phyloP scores from a whole-genome alignment of 805 yeast genomes.

The Suhomyces canberraensis region DNA sequence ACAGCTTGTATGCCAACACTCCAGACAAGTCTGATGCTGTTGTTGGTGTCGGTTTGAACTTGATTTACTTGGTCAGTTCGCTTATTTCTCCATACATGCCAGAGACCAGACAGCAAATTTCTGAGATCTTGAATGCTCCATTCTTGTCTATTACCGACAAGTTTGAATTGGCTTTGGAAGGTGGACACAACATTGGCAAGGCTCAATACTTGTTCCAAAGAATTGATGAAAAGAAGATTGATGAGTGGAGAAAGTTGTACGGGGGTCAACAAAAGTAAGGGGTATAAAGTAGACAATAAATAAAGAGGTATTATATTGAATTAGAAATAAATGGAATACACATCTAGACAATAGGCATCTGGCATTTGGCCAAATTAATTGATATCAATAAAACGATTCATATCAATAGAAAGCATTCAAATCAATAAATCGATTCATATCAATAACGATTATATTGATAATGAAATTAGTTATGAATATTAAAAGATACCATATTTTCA shows the following conservation, averaged over 20 bases:
- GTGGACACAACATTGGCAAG: conserved; percentile 85
- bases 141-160: conserved; percentile 70
- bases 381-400: no score
- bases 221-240: conserved; percentile 86
- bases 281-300: no score
- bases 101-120: conserved; percentile 65
- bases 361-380: no score
- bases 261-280: conserved; percentile 72
- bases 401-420: no score
- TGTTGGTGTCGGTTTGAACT: conserved; percentile 84
- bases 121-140: conserved; percentile 81
- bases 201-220: conserved; percentile 90
- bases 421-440: no score
- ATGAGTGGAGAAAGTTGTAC: conserved; percentile 78
- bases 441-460: no score
- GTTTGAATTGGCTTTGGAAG: conserved; percentile 63
- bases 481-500: no score
- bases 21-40: conserved; percentile 89
- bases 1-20: conserved; percentile 67
- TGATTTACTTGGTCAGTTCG: conserved; percentile 82
- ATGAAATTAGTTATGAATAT: no score
- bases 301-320: no score
- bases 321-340: no score
- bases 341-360: no score
- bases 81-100: conserved; percentile 90